Evolutionary conservation across 2,329 filamentous ascomycete species (phyloP), one percentile per base, ranked within the genome.

Genomic region (Phyllosticta ampelicida): DNA sequence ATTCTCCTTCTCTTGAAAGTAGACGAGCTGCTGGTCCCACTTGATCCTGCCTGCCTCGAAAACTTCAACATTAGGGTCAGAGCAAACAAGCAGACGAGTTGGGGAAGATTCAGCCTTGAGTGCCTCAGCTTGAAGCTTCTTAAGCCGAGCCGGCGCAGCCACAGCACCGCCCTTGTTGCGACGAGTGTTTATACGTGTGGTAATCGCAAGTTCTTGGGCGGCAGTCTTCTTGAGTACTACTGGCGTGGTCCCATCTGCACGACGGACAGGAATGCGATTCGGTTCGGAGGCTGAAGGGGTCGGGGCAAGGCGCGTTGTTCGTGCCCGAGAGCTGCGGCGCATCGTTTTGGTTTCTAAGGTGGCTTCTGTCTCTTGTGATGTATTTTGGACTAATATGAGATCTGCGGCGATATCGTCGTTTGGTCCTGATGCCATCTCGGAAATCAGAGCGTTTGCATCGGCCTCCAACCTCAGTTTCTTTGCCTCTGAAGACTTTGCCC

Each of bases 151-250:
- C n/a, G 65, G 67, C 51, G 77, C 77, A 55, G 73, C 65, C 21
- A 78, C 62, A 16, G 73, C 70, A 21, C 72, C 73, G 51, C 73
- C 73, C 60, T 79, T 80, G 65, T 80, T 80, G 65, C 75, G 76
- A 48, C 74, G 70, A 9, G 78, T 80, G 62, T 80, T 80, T 54
- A 66, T 68, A 30, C 73, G 70, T 1, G 77, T 80, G 16, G 73
- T 56, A 10, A 72, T 64, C 10, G 75, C 71, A 9, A 79, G 65
- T 58, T 77, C 73, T 60, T 79, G 77, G 16, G 77, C 75, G 59
- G 79, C 76, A 5, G 73, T 73, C 62, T 73, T 74, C 65, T 76
- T 77, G 29, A 78, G 68, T 9, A 74, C 65, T 8, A 79, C 70
- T 4, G 72, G 72, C 58, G 75, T 73, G 9, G 67, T 67, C 13